phyloP scores from a whole-genome alignment of 2,329 filamentous ascomycete genomes.

The Penicillium polonicum region DNA sequence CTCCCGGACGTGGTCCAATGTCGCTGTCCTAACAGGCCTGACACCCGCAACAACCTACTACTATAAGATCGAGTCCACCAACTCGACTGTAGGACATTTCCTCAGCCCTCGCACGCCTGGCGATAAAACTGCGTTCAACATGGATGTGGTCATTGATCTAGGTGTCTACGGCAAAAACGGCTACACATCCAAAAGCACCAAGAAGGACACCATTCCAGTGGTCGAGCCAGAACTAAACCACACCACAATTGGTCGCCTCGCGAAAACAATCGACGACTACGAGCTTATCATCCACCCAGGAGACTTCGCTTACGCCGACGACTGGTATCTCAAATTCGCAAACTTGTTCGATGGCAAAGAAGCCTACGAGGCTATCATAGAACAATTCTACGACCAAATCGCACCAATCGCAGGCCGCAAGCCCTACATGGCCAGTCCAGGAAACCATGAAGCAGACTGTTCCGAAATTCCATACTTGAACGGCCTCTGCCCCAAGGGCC shows the following conservation, averaged over 20 bases:
- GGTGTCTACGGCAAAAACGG: constrained; percentile 56
- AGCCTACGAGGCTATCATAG: constrained; percentile 58
- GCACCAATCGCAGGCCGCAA: constrained; percentile 55
- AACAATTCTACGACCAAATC: constrained; percentile 58
- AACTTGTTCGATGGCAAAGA: constrained; percentile 52
- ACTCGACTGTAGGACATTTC: constrained; percentile 56
- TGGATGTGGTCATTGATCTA: constrained; percentile 55
- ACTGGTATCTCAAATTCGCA: constrained; percentile 51
- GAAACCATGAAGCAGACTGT: constrained; percentile 61
- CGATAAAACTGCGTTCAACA: constrained; percentile 55
- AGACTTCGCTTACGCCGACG: constrained; percentile 60
- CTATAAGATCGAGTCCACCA: constrained; percentile 59
- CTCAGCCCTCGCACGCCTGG: constrained; percentile 54
- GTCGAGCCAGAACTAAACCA: constrained; percentile 56
- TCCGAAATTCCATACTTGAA: constrained; percentile 28
- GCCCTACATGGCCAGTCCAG: constrained; percentile 57
- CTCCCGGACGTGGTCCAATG: constrained; percentile 56
- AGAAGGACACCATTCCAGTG: constrained; percentile 50
- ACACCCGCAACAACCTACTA: constrained; percentile 58
- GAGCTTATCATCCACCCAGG: constrained; percentile 47
- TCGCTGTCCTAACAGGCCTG: constrained; percentile 49
- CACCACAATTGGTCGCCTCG: constrained; percentile 58
- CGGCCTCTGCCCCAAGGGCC: constrained; percentile 43
- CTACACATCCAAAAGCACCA: constrained; percentile 50
- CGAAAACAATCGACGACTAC: constrained; percentile 54